These are phyloP conservation scores for Arthrocladium fulminans DNA, from an alignment of 2,329 filamentous ascomycete genomes.

Conservation along the genomic window DNA sequence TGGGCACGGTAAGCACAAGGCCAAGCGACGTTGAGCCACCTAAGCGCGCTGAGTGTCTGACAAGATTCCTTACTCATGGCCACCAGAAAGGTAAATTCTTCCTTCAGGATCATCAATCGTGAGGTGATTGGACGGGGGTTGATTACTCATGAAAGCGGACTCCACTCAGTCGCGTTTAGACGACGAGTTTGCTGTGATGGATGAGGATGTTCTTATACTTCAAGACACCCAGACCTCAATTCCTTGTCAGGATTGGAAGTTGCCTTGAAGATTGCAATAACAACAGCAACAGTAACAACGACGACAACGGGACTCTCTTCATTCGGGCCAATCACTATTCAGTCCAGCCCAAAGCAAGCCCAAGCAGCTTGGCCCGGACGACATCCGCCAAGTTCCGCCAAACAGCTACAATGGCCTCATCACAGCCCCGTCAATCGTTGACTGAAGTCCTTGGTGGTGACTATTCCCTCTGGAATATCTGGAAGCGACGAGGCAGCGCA, in stretches of 20 bases:
- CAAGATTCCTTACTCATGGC: not conserved
- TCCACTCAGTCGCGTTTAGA: not conserved
- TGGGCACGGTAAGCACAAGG: not conserved
- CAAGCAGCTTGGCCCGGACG: not conserved
- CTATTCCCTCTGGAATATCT: constrained; percentile 18
- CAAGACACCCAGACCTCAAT: not conserved
- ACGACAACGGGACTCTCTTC: not conserved
- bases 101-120: not conserved
- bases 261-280: too few relatives aligned
- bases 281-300: not conserved
- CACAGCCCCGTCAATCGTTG: constrained; percentile 5
- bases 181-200: not conserved
- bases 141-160: not conserved
- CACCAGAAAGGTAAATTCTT: not conserved
- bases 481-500: constrained; percentile 15
- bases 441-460: constrained; percentile 17
- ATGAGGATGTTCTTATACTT: not conserved
- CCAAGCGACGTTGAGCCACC: not conserved
- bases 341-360: not conserved
- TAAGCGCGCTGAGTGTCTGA: not conserved
- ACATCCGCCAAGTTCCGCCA: not conserved
- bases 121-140: not conserved
- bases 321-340: not conserved
- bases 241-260: not conserved
- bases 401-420: not conserved